phyloP scores from a whole-genome alignment of 371 early-diverging fungal genomes.

The Apophysomyces sp. region DNA sequence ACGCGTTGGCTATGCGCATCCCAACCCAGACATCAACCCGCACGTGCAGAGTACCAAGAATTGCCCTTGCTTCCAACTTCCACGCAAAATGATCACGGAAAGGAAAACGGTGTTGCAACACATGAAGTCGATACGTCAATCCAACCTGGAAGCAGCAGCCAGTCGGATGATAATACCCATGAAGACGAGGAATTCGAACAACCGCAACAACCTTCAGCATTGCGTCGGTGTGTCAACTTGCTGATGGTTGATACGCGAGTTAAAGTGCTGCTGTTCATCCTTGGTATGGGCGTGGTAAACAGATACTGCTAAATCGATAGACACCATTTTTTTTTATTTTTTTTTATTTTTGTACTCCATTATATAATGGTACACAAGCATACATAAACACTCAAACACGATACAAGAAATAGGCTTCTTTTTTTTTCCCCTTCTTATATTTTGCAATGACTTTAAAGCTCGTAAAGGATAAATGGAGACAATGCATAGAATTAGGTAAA shows the following conservation, averaged over 20 bases:
- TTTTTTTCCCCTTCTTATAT: too few species aligned
- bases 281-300: neutral
- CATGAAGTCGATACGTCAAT: neutral
- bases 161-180: neutral
- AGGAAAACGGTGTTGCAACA: neutral
- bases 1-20: conserved; percentile 39
- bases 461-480: too few species aligned
- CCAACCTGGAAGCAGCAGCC: neutral
- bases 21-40: neutral
- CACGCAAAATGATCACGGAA: neutral
- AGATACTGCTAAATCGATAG: neutral
- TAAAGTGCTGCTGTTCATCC: neutral
- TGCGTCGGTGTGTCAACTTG: neutral
- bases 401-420: too few species aligned
- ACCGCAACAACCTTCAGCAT: neutral
- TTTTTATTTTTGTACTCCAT: neutral
- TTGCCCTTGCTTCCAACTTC: neutral
- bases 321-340: neutral
- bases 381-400: neutral
- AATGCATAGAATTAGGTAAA: too few species aligned
- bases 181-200: neutral
- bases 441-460: too few species aligned
- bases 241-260: neutral
- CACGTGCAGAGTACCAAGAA: neutral
- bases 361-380: neutral